Evolutionary conservation across 2,329 filamentous ascomycete species (phyloP), one percentile per base, ranked within the genome.

Genomic region (Periglandula ipomoeae): DNA sequence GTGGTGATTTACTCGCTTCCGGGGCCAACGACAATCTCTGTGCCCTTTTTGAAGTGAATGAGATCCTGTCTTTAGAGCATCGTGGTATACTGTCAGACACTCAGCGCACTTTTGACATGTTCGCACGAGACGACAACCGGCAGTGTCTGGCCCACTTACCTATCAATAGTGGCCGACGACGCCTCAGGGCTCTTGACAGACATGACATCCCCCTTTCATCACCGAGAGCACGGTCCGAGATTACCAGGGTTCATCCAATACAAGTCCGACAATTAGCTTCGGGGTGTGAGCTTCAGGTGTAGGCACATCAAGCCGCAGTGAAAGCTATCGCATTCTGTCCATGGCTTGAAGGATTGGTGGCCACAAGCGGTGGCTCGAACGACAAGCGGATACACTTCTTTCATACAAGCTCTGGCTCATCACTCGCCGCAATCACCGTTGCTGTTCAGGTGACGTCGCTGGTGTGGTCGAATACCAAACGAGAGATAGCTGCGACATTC

Each of bases 301-400:
- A 89, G 79, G 65, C 73, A 10, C 89, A 98, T 63, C 81, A 81
- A 23, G 91, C 91, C 1, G 93, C 93, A 2, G 87, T 97, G 56
- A 98, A 98, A 66, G 93, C 93, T 27, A 93, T 97, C 57, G 89
- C 93, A 2, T 97, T 97, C 66, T 95, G 91, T 54, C 91, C 93
- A 0, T 98, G 90, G 91, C 86, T 91, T 49, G 80, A 86, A 22
- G 86, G 85, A 3, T 75, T 98, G 4, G 68, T 98, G 35, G 93
- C 93, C 13, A 94, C 91, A 1, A 89, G 93, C 3, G 91, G 93
- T 35, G 93, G 93, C 22, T 91, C 87, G 41, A 95, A 94, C 59
- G 91, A 98, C 69, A 88, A 89, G 58, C 89, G 89, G 64, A 95
- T 98, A 50, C 90, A 95, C 67, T 98, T 98, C 70, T 96, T 86